Evolutionary conservation across 441 rosid species (phyloP), one percentile per base, ranked within the genome.

Genomic region (Rhodomyrtus psidioides): DNA sequence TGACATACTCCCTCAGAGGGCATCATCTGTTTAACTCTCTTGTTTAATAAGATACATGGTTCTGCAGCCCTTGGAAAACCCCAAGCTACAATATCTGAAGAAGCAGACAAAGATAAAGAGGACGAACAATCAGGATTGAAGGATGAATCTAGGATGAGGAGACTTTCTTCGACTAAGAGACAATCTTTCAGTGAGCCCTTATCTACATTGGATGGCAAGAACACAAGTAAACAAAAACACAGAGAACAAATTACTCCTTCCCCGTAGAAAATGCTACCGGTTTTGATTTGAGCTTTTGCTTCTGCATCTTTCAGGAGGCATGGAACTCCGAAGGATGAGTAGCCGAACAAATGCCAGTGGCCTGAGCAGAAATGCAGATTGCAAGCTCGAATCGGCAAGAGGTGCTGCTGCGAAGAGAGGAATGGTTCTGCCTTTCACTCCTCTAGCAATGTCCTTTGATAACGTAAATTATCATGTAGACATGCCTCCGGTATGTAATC

Each of bases 381-480:
- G 89, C 34, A 85, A 90, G 54, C 87, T 81, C 58, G 90, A 92
- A 59, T 86, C 53, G 30, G 88, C 85, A 74, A 89, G 86, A 60
- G 93, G 92, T 53, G 93, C 87, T 46, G 88, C 91, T 56, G 84
- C 88, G 0, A 95, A 92, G 90, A 93, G 91, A 92, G 99, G 99
- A 92, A 97, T 96, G 98, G 91, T 95, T 89, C 92, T 97, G 83
- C 99, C 98, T 84, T 96, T 97, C 93, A 90, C 95, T 53, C 98
- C 99, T 86, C 94, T 95, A 23, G 93, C 95, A 49, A 95, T 97
- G 99, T 94, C 98, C 1, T 97, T 97, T 14, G 92, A 94, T 82
- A 87, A 84, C n/a, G 93, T 97, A 55, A 89, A 93, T 83, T 97
- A 96, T 92, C 93, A 89, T 74, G 99, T 97, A 9, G 97, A 95